Percentiles rank a stretch among this genome's conserved stretches.
Conservation (phyloP, 495 filamentous ascomycete species). For the Bacidia gigantensis region DNA sequence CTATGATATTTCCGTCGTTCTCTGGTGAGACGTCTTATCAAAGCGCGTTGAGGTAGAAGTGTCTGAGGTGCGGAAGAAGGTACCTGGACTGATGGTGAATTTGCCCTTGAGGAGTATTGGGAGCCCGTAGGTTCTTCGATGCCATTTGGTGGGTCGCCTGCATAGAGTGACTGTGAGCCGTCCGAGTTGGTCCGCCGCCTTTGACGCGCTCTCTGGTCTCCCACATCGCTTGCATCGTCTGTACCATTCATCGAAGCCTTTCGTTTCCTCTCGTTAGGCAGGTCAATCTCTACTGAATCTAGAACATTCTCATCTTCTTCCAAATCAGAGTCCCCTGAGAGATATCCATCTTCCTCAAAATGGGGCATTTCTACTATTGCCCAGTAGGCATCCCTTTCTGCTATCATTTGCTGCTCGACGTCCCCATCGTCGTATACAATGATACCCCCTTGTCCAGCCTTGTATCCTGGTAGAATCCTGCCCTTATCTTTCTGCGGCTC, state of each 20-base stretch:
- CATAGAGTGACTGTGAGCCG: slow-evolving; percentile 29
- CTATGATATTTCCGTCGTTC: slow-evolving; percentile 63
- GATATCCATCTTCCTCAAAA: slow-evolving; percentile 52
- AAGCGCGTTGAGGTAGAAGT: slow-evolving; percentile 47
- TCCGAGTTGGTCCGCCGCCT: slow-evolving; percentile 73
- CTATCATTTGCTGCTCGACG: slow-evolving; percentile 70
- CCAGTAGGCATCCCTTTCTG: slow-evolving; percentile 67
- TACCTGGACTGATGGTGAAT: slow-evolving; percentile 36
- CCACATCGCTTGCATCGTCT: slow-evolving; percentile 48
- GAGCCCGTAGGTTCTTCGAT: neutral
- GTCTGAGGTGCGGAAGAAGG: slow-evolving; percentile 44
- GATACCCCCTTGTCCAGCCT: slow-evolving; percentile 67
- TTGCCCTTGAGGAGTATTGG: no score
- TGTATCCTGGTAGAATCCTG: slow-evolving; percentile 53
- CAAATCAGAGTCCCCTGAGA: slow-evolving; percentile 28
- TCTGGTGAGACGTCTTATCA: slow-evolving; percentile 58
- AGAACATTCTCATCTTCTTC: slow-evolving; percentile 25
- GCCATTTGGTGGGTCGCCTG: neutral
- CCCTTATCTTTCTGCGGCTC: slow-evolving; percentile 45
- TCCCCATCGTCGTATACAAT: slow-evolving; percentile 94
- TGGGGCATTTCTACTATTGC: slow-evolving; percentile 82
- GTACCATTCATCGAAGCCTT: slow-evolving; percentile 67
- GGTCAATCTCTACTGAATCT: slow-evolving; percentile 17
- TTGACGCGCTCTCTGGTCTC: slow-evolving; percentile 57
- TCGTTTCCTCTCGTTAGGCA: slow-evolving; percentile 46